Evolutionary conservation across 1,139 yeast species (phyloP).

Genomic region (Kluyveromyces marxianus): DNA sequence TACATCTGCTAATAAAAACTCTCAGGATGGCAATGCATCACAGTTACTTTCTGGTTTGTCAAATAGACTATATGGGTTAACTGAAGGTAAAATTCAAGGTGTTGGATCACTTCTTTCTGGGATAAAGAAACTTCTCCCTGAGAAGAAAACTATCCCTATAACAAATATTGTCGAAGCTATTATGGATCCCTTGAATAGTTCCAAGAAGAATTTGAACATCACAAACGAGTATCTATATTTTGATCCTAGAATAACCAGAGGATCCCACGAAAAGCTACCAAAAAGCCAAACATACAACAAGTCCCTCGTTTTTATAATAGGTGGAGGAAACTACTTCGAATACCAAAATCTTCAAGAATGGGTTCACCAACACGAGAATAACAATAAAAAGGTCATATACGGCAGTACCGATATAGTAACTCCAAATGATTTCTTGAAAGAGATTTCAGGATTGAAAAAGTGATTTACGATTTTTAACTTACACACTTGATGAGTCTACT

Average conservation of each 20-base stretch:
- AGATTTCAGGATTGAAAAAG: conserved; percentile 39
- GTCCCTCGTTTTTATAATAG: conserved; percentile 83
- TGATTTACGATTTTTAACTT: background rate
- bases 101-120: conserved; percentile 85
- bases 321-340: conserved; percentile 93
- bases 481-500: conserved; percentile 13
- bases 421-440: conserved; percentile 68
- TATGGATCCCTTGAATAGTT: conserved; percentile 70
- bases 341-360: conserved; percentile 92
- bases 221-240: conserved; percentile 88
- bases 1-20: conserved; percentile 11
- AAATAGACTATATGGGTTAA: conserved; percentile 63
- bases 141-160: conserved; percentile 77
- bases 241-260: conserved; percentile 81
- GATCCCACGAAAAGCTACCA: conserved; percentile 85
- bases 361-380: conserved; percentile 41
- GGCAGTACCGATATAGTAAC: conserved; percentile 82
- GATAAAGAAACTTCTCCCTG: conserved; percentile 80
- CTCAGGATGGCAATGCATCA: conserved; percentile 37
- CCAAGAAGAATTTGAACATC: conserved; percentile 51
- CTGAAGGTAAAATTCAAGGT: conserved; percentile 75
- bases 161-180: conserved; percentile 87
- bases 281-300: conserved; percentile 75
- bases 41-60: conserved; percentile 75
- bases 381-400: conserved; percentile 52